Conservation (phyloP, 305 asterid genomes). For the Lippia alba region DNA sequence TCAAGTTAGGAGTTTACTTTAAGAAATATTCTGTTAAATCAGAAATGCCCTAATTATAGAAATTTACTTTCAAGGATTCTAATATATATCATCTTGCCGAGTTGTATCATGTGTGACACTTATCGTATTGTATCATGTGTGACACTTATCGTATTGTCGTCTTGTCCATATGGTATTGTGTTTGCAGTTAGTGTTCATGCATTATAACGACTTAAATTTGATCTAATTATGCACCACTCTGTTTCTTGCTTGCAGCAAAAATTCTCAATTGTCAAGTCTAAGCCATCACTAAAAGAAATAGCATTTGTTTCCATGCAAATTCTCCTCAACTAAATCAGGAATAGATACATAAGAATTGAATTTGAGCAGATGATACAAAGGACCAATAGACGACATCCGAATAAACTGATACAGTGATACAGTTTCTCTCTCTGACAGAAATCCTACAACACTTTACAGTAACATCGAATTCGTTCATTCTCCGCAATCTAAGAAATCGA, state of each 20-base stretch:
- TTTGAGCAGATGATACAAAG: slow-evolving; percentile 27
- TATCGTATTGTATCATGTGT: too few relatives aligned
- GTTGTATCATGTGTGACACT: too few relatives aligned
- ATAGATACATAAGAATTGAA: slow-evolving; percentile 34
- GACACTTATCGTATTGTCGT: too few relatives aligned
- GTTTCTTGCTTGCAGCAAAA: too few relatives aligned
- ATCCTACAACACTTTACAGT: slow-evolving; percentile 57
- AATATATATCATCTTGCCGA: too few relatives aligned
- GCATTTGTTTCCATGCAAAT: slow-evolving; percentile 11
- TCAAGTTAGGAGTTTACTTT: not conserved
- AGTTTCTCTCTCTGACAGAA: not conserved
- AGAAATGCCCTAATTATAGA: too few relatives aligned
- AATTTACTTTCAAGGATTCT: too few relatives aligned
- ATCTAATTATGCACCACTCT: not conserved
- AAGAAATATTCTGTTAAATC: not conserved
- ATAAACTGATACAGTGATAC: slow-evolving; percentile 11
- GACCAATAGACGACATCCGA: slow-evolving; percentile 22
- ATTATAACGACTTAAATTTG: not conserved
- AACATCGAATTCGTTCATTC: slow-evolving; percentile 28
- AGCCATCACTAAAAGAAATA: not conserved
- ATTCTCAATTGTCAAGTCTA: not conserved
- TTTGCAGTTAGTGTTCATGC: too few relatives aligned
- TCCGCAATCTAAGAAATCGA: slow-evolving; percentile 61
- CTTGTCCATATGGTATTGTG: too few relatives aligned
- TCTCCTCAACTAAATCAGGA: slow-evolving; percentile 24